These are phyloP conservation scores for Coemansia sp. DNA, from an alignment of 192 early-diverging fungal species.

Conservation along the genomic window DNA sequence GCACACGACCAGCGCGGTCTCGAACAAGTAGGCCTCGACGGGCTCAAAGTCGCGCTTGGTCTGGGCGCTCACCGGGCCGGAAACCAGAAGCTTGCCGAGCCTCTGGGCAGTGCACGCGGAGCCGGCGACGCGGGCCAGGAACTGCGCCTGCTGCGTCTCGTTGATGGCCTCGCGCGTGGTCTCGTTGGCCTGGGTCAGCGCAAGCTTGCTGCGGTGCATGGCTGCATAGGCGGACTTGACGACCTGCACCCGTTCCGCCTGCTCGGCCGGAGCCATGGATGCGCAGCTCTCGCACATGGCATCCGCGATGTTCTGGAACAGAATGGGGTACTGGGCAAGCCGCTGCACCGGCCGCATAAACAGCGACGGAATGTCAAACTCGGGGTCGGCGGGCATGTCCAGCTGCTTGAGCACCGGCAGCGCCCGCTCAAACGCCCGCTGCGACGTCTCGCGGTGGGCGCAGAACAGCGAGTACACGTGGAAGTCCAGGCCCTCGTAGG, in stretches of 20 bases:
- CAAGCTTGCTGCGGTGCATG: conserved; percentile 38
- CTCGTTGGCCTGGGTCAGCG: conserved; percentile 46
- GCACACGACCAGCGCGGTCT: conserved; percentile 28
- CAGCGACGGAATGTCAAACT: conserved; percentile 37
- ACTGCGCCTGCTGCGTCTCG: conserved; percentile 19
- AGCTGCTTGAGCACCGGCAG: conserved; percentile 22
- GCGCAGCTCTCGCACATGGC: conserved; percentile 21
- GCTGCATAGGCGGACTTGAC: conserved; percentile 33
- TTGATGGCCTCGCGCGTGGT: conserved; percentile 39
- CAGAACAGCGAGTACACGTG: conserved; percentile 41
- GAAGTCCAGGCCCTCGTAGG: conserved; percentile 29
- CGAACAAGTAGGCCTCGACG: conserved; percentile 37
- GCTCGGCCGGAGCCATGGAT: conserved; percentile 2
- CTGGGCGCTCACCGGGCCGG: conserved; percentile 16
- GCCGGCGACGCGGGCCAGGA: conserved; percentile 34
- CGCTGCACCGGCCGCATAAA: conserved; percentile 51
- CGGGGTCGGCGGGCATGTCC: conserved; percentile 15
- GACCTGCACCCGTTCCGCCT: conserved; percentile 11
- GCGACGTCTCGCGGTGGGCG: conserved; percentile 28
- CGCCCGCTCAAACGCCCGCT: conserved; percentile 17
- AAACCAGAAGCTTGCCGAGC: conserved; percentile 28
- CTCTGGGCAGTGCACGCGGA: background rate
- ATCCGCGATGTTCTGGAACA: conserved; percentile 46
- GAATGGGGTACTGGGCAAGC: conserved; percentile 47
- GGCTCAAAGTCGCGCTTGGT: conserved; percentile 21